Base-by-base conservation (phyloP, 192 early-diverging fungal species). In the Backusella circina region DNA sequence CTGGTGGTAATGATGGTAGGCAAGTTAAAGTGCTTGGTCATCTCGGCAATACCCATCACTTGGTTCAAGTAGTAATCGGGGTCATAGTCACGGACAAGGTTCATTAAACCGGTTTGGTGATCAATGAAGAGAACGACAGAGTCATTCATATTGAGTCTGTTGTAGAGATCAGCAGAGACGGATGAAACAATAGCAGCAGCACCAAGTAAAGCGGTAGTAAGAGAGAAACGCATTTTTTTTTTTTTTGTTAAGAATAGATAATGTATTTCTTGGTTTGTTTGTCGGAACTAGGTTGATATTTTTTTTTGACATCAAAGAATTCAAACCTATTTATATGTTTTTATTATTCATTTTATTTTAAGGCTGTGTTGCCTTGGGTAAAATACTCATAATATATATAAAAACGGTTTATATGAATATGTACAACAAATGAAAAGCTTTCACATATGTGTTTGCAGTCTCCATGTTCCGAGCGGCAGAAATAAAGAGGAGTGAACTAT, bases 1-100 rank as follows among this genome's bases (percentile, higher is more conserved):
- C 77, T 79, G 65, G 77, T 74, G 35, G 77, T 79, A 32, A 79
- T 31, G 50, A 79, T 71, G 33, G 67, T 65, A 79, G 77, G 66
- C 4, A 67, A n/a, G 37, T 75, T 21, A 65, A 79, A 75, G 50
- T 65, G 37, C 37, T 78, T 78, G 33, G 77, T 74, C 5, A 67
- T 33, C 38, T 51, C 41, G 32, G 72, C 77, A 5, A 78, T 38
- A 50, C 67, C 77, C 73, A 79, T 31, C 23, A 79, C 65, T 30
- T 73, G 75, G 26, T 79, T 74, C 21, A 66, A 41, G 66, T 67
- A 79, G 51, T 65, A 50, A 30, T 75, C 72, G 18, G 61, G 73
- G 31, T 79, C 73, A 38, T 69, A 79, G 57, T 79, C 77, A 4
- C 75, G 50, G 31, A 79, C 67, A 35, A 79, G 64, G 23, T 66